Percentiles rank a stretch among this genome's conserved stretches.
These are phyloP conservation scores for Euphorbia schlechtendalii DNA, from an alignment of 441 rosid species.

Conservation along the genomic window DNA sequence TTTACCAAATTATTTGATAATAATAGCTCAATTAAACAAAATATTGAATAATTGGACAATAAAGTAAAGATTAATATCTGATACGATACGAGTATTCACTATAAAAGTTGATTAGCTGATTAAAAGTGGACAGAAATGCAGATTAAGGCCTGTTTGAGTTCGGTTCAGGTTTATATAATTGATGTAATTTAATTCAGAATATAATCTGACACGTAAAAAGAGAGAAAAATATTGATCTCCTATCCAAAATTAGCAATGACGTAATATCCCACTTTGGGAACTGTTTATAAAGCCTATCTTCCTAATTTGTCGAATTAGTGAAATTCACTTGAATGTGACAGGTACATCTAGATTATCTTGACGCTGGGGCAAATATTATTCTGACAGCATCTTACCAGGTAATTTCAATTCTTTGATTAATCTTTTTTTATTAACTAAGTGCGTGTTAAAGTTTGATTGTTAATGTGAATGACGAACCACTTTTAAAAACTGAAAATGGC, in stretches of 20 bases:
- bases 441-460: too few relatives aligned
- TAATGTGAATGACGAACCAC: too few relatives aligned
- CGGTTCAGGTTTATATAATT: too few relatives aligned
- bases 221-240: background rate
- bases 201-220: background rate
- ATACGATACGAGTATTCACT: background rate
- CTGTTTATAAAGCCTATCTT: too few relatives aligned
- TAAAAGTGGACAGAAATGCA: background rate
- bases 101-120: background rate
- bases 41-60: background rate
- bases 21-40: background rate
- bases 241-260: background rate
- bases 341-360: constrained; percentile 91
- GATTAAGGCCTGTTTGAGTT: too few relatives aligned
- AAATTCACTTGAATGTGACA: constrained; percentile 24
- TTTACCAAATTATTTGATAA: too few relatives aligned
- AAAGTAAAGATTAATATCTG: background rate
- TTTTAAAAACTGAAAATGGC: too few relatives aligned
- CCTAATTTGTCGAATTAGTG: background rate
- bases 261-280: too few relatives aligned
- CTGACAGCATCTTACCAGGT: constrained; percentile 86
- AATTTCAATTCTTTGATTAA: too few relatives aligned
- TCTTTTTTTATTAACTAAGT: too few relatives aligned
- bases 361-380: constrained; percentile 80
- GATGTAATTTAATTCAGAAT: background rate